phyloP scores from a whole-genome alignment of 2,329 filamentous ascomycete genomes.

The Blumeriella jaapii region DNA sequence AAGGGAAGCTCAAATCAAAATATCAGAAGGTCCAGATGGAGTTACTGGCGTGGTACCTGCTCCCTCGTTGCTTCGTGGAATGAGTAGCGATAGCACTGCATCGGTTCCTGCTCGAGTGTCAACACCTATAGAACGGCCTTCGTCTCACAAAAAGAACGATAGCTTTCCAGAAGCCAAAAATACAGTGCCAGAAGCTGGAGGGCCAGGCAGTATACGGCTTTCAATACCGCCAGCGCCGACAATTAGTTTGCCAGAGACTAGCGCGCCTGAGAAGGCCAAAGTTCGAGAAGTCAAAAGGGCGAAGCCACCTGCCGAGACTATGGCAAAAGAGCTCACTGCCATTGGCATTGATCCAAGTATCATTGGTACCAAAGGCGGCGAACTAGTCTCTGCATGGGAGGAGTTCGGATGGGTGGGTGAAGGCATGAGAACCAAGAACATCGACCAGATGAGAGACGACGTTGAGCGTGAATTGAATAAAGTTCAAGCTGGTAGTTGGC shows the following conservation, averaged over 20 bases:
- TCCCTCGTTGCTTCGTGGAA: constrained; percentile 40
- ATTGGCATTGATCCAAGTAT: constrained; percentile 68
- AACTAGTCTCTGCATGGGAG: constrained; percentile 72
- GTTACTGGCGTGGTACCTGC: constrained; percentile 83
- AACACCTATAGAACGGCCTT: constrained; percentile 19
- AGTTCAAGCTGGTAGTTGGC: constrained; percentile 86
- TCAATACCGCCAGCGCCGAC: constrained; percentile 26
- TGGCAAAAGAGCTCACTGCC: constrained; percentile 26
- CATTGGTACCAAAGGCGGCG: constrained; percentile 64
- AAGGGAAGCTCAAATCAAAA: constrained; percentile 40
- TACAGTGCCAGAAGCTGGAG: constrained; percentile 36
- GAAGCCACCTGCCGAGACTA: constrained; percentile 25
- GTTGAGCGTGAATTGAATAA: constrained; percentile 81
- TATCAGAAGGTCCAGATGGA: constrained; percentile 66
- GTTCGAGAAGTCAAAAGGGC: constrained; percentile 21
- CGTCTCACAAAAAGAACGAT: constrained; percentile 11
- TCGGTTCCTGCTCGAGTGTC: constrained; percentile 20
- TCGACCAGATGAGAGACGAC: constrained; percentile 72
- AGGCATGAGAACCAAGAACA: constrained; percentile 60
- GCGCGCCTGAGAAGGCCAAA: constrained; percentile 21
- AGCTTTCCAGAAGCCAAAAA: constrained; percentile 47
- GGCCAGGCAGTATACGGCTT: constrained; percentile 32
- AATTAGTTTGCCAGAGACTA: constrained; percentile 23
- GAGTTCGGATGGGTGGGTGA: constrained; percentile 84
- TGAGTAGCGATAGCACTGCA: constrained; percentile 29